Percentiles rank a stretch among this genome's conserved stretches.
phyloP scores from a whole-genome alignment of 768 basidiomycete genomes.

The Heimioporus sp. region DNA sequence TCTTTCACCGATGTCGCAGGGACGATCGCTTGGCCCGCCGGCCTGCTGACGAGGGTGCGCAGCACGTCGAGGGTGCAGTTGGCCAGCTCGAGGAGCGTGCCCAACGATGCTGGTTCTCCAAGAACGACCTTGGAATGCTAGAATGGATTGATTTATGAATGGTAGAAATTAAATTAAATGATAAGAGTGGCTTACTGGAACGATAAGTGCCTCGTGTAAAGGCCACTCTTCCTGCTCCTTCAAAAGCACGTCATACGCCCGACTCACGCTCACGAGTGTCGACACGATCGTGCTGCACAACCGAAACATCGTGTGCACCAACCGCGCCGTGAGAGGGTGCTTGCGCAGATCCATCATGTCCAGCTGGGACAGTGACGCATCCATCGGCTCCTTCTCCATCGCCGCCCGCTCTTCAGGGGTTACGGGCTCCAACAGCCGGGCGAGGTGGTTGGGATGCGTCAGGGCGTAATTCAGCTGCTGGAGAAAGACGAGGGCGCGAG shows the following conservation, averaged over 20 bases:
- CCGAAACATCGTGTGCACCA: slow-evolving; percentile 70
- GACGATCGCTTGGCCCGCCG: slow-evolving; percentile 54
- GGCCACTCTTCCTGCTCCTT: slow-evolving; percentile 73
- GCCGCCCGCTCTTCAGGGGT: slow-evolving; percentile 69
- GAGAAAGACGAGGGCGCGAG: slow-evolving; percentile 67
- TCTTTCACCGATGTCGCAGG: slow-evolving; percentile 30
- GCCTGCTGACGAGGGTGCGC: slow-evolving; percentile 60
- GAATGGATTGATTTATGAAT: background rate
- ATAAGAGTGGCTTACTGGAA: slow-evolving; percentile 54
- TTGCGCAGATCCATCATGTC: slow-evolving; percentile 60
- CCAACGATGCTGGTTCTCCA: slow-evolving; percentile 79
- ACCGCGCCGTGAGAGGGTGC: slow-evolving; percentile 66
- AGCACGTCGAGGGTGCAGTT: slow-evolving; percentile 76
- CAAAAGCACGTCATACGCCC: slow-evolving; percentile 64
- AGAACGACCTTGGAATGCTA: slow-evolving; percentile 86
- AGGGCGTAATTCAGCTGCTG: slow-evolving; percentile 90
- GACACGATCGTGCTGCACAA: slow-evolving; percentile 68
- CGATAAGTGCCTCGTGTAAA: slow-evolving; percentile 59
- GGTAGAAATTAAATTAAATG: background rate
- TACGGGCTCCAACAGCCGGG: slow-evolving; percentile 76
- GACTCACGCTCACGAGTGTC: slow-evolving; percentile 68
- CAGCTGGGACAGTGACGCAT: slow-evolving; percentile 36
- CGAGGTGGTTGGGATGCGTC: slow-evolving; percentile 87
- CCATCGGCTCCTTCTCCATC: slow-evolving; percentile 59
- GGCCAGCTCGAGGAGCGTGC: slow-evolving; percentile 83